Evolutionary conservation across 305 asterid genomes (phyloP).

Genomic region (Rubia occidens): DNA sequence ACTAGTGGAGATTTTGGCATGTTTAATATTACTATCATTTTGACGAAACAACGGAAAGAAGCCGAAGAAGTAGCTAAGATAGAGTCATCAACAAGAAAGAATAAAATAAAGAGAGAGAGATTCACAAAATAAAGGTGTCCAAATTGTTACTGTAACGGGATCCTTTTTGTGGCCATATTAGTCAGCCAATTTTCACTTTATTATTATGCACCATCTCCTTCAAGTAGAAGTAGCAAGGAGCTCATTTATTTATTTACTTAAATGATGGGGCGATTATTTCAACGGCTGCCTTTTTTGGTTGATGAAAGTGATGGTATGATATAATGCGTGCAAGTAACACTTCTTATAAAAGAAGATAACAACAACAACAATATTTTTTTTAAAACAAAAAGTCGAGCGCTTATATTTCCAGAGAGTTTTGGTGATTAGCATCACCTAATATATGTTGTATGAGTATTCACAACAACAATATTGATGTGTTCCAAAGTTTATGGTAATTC

Average conservation of each 20-base stretch:
- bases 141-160: constrained; percentile 5
- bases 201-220: background rate
- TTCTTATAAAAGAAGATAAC: background rate
- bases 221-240: background rate
- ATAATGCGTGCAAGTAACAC: constrained; percentile 21
- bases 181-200: constrained; percentile 3
- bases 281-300: background rate
- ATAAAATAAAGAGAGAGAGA: constrained; percentile 9
- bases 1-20: too few relatives aligned
- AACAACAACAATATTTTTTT: too few relatives aligned
- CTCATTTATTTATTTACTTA: too few relatives aligned
- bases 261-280: background rate
- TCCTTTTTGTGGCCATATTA: background rate
- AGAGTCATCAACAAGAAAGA: constrained; percentile 3
- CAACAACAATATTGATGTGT: background rate
- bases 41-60: background rate
- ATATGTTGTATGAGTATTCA: too few relatives aligned
- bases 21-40: background rate
- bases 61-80: background rate
- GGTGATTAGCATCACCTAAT: too few relatives aligned
- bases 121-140: background rate
- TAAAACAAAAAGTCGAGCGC: too few relatives aligned
- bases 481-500: background rate
- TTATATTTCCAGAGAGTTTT: too few relatives aligned
- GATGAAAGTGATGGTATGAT: background rate